Evolutionary conservation across 2,329 filamentous ascomycete species (phyloP).

Genomic region (Neofusicoccum parvum): DNA sequence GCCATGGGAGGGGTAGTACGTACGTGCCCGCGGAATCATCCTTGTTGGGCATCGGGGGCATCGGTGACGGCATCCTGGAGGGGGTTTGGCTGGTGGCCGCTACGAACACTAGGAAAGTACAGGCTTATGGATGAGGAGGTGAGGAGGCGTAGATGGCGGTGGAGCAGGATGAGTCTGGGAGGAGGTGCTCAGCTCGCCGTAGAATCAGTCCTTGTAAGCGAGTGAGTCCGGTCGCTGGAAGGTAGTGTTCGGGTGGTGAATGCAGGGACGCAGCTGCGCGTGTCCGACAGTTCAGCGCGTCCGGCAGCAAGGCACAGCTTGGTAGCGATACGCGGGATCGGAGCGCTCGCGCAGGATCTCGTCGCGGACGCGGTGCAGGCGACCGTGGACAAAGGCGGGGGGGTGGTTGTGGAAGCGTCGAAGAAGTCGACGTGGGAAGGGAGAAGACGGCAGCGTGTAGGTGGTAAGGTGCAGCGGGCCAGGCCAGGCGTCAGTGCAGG

Average conservation of each 20-base stretch:
- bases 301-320: not conserved
- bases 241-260: not conserved
- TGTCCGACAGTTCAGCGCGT: conserved; percentile 3
- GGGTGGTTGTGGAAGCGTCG: not conserved
- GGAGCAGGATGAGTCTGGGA: not conserved
- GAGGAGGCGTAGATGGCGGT: not conserved
- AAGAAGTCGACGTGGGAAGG: conserved; percentile 2
- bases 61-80: conserved; percentile 26
- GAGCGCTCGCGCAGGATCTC: not conserved
- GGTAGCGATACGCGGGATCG: conserved; percentile 2
- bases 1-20: conserved; percentile 35
- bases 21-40: conserved; percentile 65
- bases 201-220: not conserved
- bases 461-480: conserved; percentile 6
- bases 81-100: not conserved
- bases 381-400: not conserved
- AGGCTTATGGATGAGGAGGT: not conserved
- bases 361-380: conserved; percentile 2
- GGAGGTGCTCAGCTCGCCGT: not conserved
- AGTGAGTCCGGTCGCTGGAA: not conserved
- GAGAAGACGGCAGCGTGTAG: not conserved
- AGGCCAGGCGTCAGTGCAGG: conserved; percentile 1
- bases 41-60: conserved; percentile 54
- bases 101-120: not conserved
- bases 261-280: conserved; percentile 11